Base-by-base conservation (phyloP, 805 yeast genomes). In the Diddensiella transvaalensis region DNA sequence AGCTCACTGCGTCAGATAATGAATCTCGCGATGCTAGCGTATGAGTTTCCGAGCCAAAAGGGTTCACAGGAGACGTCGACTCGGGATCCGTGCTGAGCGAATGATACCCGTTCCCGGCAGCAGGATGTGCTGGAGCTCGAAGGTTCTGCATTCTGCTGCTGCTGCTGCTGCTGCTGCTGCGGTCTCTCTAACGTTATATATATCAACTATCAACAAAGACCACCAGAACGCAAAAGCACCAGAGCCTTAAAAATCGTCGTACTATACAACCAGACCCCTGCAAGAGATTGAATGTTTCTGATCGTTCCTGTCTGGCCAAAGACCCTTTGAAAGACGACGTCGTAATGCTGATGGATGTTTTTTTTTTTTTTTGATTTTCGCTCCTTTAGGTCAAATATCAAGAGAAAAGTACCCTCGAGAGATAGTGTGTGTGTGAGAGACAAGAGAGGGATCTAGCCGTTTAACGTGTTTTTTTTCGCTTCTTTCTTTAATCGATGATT, bases 11-110 rank as follows among this genome's bases (percentile, higher is more conserved):
- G 40, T 50, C 55, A 10, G 40, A 32, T 13, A 21, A 21, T 43
- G 55, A 52, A 36, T 56, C 56, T 13, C 38, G 43, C n/a, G 59
- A 55, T 13, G 51, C 52, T 32, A 57, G 39, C 3, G 59, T 53
- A 11, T 57, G 59, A 13, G 60, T 52, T 33, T 58, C 61, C 17
- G 61, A 56, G 4, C 55, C 62, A 42, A 63, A 63, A 24, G 67
- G 67, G 52, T 63, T 63, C 46, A 46, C 48, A 3, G 55, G 55
- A 15, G 50, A 41, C 22, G 50, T 40, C 8, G 40, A 23, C 23
- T 32, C 57, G 26, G 48, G 50, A 46, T 36, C 52, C 36, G 37
- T 40, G 35, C 30, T 40, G 33, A 23, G 52, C 38, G 45, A 58
- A 50, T 29, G 60, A 45, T 53, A 57, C 46, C 49, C 50, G 45